A percentile compares a stretch with the other conserved stretches of the same genome.
Evolutionary conservation across 148 eudicot genomes (phyloP).

Genomic region (Diospyros lotus): DNA sequence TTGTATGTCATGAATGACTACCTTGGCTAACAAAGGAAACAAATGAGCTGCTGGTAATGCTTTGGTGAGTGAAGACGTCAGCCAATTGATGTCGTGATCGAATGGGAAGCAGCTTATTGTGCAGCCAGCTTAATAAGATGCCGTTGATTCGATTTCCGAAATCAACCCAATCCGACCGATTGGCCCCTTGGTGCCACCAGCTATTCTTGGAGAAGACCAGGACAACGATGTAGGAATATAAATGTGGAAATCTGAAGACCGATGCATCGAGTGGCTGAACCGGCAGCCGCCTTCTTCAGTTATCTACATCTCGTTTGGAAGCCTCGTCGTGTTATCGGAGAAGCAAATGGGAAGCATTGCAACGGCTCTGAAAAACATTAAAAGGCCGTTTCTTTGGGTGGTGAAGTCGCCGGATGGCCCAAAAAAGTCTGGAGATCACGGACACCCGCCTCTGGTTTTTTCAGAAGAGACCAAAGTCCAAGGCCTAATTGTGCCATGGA

Average conservation of each 20-base stretch:
- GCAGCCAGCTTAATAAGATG: too few relatives aligned
- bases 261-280: constrained; percentile 35
- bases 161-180: constrained; percentile 21
- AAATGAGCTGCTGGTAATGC: too few relatives aligned
- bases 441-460: not conserved
- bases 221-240: constrained; percentile 10
- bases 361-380: constrained; percentile 13
- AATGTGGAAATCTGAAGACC: constrained; percentile 34
- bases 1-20: too few relatives aligned
- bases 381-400: constrained; percentile 41
- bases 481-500: constrained; percentile 34
- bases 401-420: constrained; percentile 21
- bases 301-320: constrained; percentile 42
- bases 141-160: constrained; percentile 19
- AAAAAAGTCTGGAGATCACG: not conserved
- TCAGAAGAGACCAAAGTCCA: constrained; percentile 16
- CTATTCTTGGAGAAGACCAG: constrained; percentile 15
- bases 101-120: too few relatives aligned
- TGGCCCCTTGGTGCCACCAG: constrained; percentile 38
- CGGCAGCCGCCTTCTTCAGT: constrained; percentile 22
- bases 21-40: too few relatives aligned
- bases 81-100: too few relatives aligned
- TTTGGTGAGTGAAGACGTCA: too few relatives aligned
- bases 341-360: constrained; percentile 28
- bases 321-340: constrained; percentile 19